Conservation (phyloP, 352 stramenopile genomes). For the Pythium apleroticum region DNA sequence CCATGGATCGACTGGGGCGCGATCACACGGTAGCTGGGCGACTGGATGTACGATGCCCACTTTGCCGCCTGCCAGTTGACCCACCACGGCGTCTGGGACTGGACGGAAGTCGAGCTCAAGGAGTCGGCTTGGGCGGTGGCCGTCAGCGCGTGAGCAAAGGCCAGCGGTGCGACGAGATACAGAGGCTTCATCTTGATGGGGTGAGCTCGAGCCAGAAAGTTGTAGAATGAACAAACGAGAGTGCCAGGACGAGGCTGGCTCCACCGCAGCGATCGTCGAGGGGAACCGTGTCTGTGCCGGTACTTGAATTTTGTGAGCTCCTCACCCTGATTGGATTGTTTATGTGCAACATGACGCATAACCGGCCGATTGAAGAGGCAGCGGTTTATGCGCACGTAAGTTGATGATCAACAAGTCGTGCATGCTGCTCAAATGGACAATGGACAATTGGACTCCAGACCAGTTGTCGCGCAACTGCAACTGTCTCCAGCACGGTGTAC, state of each 20-base stretch:
- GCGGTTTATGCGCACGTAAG: neutral
- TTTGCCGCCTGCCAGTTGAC: neutral
- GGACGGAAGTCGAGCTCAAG: neutral
- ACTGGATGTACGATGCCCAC: conserved; percentile 7
- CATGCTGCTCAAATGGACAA: too few relatives aligned
- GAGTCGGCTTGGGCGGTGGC: neutral
- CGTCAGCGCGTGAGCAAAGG: neutral
- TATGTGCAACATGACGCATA: neutral
- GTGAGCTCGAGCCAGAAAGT: neutral
- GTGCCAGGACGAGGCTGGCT: too few relatives aligned
- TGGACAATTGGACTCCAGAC: too few relatives aligned
- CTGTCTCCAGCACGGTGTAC: too few relatives aligned
- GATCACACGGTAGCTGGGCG: neutral
- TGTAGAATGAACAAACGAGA: neutral
- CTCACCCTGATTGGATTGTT: neutral
- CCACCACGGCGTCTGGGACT: neutral
- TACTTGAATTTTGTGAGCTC: neutral
- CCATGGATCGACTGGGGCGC: neutral
- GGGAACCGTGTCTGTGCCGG: neutral
- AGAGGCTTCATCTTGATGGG: neutral
- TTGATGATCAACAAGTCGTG: too few relatives aligned
- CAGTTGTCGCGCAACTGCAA: neutral
- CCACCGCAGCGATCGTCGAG: too few relatives aligned
- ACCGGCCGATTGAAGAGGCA: neutral
- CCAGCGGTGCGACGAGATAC: neutral